Conservation (phyloP, 2,329 filamentous ascomycete genomes). For the Aphanoascus verrucosus region DNA sequence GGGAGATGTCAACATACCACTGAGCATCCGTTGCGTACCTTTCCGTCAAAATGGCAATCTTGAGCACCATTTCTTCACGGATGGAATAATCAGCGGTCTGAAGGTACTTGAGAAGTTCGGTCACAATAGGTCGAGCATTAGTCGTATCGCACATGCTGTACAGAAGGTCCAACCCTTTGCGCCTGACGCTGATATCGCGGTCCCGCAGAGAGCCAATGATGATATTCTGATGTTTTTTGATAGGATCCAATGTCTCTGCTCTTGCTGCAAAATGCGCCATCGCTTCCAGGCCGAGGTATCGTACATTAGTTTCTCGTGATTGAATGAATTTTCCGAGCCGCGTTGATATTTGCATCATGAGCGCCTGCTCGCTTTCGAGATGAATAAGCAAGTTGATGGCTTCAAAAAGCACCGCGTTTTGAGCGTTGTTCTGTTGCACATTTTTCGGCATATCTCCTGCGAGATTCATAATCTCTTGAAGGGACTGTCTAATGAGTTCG, state of each 20-base stretch:
- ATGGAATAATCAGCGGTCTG: constrained; percentile 97
- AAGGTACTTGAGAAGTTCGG: constrained; percentile 84
- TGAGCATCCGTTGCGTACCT: constrained; percentile 98
- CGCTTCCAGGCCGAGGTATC: constrained; percentile 88
- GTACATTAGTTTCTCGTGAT: constrained; percentile 91
- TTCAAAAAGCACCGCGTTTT: constrained; percentile 95
- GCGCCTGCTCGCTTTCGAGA: constrained; percentile 80
- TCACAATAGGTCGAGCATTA: constrained; percentile 89
- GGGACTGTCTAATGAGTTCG: constrained; percentile 78
- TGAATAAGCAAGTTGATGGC: constrained; percentile 98
- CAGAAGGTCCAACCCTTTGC: constrained; percentile 87
- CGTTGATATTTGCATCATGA: constrained; percentile 93
- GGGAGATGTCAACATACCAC: constrained; percentile 97
- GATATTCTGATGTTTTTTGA: constrained; percentile 95
- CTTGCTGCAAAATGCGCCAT: constrained; percentile 96
- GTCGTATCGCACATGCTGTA: constrained; percentile 99
- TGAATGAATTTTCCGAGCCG: constrained; percentile 91
- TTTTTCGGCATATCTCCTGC: constrained; percentile 95
- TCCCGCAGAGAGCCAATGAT: constrained; percentile 92
- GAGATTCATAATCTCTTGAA: constrained; percentile 81
- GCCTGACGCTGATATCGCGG: constrained; percentile 88
- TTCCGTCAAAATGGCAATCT: constrained; percentile 95
- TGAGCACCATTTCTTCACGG: constrained; percentile 96
- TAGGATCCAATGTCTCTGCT: constrained; percentile 86
- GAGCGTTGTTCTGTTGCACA: constrained; percentile 97